These are phyloP conservation scores for Candida ortonii DNA, from an alignment of 805 yeast genomes.

Conservation along the genomic window DNA sequence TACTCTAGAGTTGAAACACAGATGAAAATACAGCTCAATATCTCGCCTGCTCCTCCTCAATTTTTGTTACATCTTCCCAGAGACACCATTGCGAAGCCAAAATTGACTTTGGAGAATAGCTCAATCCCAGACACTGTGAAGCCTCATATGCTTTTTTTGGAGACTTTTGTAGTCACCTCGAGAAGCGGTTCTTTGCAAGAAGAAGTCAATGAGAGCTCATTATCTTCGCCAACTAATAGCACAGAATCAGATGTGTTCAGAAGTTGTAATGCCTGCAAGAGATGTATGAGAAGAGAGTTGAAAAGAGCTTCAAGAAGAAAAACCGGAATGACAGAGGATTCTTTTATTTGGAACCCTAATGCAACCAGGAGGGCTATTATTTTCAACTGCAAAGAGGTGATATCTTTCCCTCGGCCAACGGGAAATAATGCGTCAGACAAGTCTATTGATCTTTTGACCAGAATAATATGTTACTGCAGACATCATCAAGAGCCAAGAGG, in stretches of 20 bases:
- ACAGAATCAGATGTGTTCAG: constrained; percentile 18
- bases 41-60: constrained; percentile 78
- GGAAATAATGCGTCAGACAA: constrained; percentile 31
- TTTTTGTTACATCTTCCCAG: constrained; percentile 75
- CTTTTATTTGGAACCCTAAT: constrained; percentile 72
- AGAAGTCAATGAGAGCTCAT: constrained; percentile 4
- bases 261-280: constrained; percentile 73
- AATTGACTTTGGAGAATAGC: constrained; percentile 59
- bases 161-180: constrained; percentile 65
- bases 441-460: constrained; percentile 52
- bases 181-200: constrained; percentile 7
- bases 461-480: constrained; percentile 93
- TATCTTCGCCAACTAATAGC: constrained; percentile 1
- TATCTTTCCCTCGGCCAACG: constrained; percentile 64
- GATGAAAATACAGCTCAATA: constrained; percentile 66
- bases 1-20: constrained; percentile 95
- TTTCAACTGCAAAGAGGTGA: constrained; percentile 86
- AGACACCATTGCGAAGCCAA: constrained; percentile 84
- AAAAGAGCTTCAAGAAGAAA: constrained; percentile 93
- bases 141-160: constrained; percentile 61
- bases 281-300: constrained; percentile 90
- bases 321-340: constrained; percentile 69
- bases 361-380: constrained; percentile 79
- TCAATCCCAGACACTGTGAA: constrained; percentile 47
- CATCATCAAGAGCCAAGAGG: constrained; percentile 91